phyloP scores from a whole-genome alignment of 768 basidiomycete species.

The Auricularia sp. region DNA sequence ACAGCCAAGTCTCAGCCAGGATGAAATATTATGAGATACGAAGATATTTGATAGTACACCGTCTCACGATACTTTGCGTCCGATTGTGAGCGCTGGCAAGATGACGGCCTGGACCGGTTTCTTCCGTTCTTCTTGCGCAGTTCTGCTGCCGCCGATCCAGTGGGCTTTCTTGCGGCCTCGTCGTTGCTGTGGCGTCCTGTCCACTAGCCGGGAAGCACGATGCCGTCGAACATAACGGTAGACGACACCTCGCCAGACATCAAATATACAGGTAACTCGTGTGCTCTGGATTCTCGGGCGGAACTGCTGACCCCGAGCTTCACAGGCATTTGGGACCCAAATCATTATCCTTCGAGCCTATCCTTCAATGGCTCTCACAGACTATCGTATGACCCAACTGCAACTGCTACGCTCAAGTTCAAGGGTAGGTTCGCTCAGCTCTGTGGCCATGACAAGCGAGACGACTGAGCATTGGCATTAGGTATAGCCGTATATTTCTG shows the following conservation, averaged over 20 bases:
- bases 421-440: background rate
- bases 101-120: no score
- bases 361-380: background rate
- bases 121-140: no score
- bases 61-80: no score
- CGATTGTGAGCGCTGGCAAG: no score
- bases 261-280: background rate
- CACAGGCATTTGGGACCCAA: background rate
- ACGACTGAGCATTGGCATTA: background rate
- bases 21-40: no score
- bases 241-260: background rate
- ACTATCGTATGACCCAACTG: background rate
- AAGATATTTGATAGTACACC: no score
- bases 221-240: slow-evolving; percentile 1
- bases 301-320: background rate
- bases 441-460: background rate
- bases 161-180: no score
- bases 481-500: background rate
- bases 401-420: slow-evolving; percentile 1
- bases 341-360: background rate
- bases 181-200: background rate
- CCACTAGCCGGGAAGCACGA: background rate
- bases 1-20: no score
- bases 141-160: no score
- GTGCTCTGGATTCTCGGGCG: background rate